phyloP scores from a whole-genome alignment of 2,329 filamentous ascomycete genomes.

The Exophiala lecanii-corni region DNA sequence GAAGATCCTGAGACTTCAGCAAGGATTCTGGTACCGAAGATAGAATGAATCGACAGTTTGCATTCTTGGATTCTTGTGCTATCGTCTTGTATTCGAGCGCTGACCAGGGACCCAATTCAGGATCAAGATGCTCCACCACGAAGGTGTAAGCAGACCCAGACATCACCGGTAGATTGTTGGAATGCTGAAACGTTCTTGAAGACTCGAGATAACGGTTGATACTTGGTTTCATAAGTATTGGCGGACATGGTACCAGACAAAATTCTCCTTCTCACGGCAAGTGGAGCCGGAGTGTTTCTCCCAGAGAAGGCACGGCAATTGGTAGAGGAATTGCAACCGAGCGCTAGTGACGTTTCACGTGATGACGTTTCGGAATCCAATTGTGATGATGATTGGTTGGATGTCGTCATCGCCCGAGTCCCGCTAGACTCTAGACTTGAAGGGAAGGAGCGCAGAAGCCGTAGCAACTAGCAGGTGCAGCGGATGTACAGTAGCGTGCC shows the following conservation, averaged over 20 bases:
- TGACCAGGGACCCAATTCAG: conserved; percentile 91
- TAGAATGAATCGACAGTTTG: conserved; percentile 68
- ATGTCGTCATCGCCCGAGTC: neutral
- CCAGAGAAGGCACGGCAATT: no score
- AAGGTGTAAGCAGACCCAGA: conserved; percentile 59
- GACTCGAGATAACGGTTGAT: no score
- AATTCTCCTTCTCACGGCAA: no score
- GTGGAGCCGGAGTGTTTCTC: no score
- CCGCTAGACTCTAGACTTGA: neutral
- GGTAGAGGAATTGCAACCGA: neutral
- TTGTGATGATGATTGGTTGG: neutral
- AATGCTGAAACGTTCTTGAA: no score
- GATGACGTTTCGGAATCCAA: neutral
- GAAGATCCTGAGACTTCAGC: conserved; percentile 56
- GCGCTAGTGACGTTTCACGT: neutral
- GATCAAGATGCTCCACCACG: conserved; percentile 94
- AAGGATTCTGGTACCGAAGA: conserved; percentile 72
- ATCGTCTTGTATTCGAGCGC: conserved; percentile 88
- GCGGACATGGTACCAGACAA: no score
- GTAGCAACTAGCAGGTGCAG: no score
- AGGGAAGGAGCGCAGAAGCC: neutral
- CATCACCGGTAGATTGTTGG: no score
- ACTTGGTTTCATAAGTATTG: no score
- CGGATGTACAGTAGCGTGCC: no score
- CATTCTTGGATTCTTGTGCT: conserved; percentile 68